Evolutionary conservation across 192 early-diverging fungal species (phyloP), one percentile per base, ranked within the genome.

Genomic region (Coemansia sp.): DNA sequence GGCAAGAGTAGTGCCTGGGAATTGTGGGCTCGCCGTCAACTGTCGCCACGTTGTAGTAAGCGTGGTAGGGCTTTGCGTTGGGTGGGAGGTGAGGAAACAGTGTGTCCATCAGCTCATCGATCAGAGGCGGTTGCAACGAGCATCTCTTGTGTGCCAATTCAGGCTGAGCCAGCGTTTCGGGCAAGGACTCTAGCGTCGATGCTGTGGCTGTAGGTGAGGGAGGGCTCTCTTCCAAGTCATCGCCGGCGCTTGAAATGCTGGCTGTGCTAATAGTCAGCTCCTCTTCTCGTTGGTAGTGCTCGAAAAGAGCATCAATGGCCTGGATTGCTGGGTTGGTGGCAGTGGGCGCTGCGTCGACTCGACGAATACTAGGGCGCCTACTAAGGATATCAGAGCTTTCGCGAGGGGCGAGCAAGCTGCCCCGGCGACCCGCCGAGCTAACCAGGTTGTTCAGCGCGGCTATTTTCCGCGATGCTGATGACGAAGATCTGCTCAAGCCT

Each of bases 1-100:
- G 65, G 51, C 74, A 77, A 3, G 33, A n/a, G 40, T 77, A 77
- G 11, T n/a, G 7, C 10, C 42, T 39, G 8, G 74, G 65, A 14
- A 77, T 68, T 3, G 60, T 58, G 3, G 74, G 65, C 33, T 58
- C 33, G 20, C 69, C 69, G 38, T 77, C 69, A 10, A 77, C 24
- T 3, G 74, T 77, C 0, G 74, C 74, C 9, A 77, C 74, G 20
- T 36, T 60, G 35, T 48, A 77, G 28, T 77, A 77, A 9, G 28
- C 34, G 31, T 77, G 74, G 45, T 65, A 63, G 0, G 58, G 74
- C 24, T 40, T 60, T 16, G 59, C 16, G n/a, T 63, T 35, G 3
- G 64, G 63, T 40, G 10, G 60, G 6, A 60, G 65, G 24, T 45
- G 23, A 4, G 69, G 69, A 33, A 76, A 76, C 0, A 76, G 65